Percentiles rank a stretch among this genome's conserved stretches.
Conservation (phyloP, 768 basidiomycete species). For the Phanerochaete sordida region DNA sequence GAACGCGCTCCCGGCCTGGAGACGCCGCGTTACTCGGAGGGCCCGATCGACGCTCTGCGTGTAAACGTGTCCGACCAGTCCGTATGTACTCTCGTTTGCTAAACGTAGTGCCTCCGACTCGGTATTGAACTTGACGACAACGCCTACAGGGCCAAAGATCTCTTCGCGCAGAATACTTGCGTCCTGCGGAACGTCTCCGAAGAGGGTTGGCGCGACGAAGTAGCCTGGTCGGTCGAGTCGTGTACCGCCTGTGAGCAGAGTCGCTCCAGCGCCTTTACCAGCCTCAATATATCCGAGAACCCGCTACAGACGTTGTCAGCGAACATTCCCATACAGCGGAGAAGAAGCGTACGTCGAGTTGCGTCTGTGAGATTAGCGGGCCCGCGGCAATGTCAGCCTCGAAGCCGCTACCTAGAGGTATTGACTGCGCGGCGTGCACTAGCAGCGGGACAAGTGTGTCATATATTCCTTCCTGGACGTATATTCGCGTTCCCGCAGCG, state of each 20-base stretch:
- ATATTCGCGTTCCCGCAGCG: slow-evolving; percentile 53
- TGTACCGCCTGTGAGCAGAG: slow-evolving; percentile 57
- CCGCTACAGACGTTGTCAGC: slow-evolving; percentile 51
- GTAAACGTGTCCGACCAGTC: slow-evolving; percentile 47
- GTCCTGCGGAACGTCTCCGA: slow-evolving; percentile 57
- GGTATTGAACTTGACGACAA: slow-evolving; percentile 70
- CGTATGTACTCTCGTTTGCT: slow-evolving; percentile 47
- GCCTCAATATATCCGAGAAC: slow-evolving; percentile 76
- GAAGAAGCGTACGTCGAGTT: slow-evolving; percentile 35
- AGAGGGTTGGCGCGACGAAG: slow-evolving; percentile 74
- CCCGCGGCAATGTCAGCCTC: slow-evolving; percentile 38
- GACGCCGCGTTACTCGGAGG: slow-evolving; percentile 32
- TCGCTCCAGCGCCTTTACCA: slow-evolving; percentile 71
- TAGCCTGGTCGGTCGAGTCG: slow-evolving; percentile 58
- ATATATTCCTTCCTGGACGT: slow-evolving; percentile 54
- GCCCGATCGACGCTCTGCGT: slow-evolving; percentile 40
- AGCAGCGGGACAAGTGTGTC: slow-evolving; percentile 50
- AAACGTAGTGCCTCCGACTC: slow-evolving; percentile 28
- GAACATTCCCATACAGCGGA: neutral
- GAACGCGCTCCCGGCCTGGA: slow-evolving; percentile 41
- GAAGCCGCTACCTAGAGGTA: slow-evolving; percentile 43
- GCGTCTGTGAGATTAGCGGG: slow-evolving; percentile 42
- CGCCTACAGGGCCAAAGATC: slow-evolving; percentile 79
- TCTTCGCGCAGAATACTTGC: slow-evolving; percentile 77
- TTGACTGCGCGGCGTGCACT: slow-evolving; percentile 30